Conservation (phyloP, 2,329 filamentous ascomycete genomes). For the Colletotrichum euphorbiae region DNA sequence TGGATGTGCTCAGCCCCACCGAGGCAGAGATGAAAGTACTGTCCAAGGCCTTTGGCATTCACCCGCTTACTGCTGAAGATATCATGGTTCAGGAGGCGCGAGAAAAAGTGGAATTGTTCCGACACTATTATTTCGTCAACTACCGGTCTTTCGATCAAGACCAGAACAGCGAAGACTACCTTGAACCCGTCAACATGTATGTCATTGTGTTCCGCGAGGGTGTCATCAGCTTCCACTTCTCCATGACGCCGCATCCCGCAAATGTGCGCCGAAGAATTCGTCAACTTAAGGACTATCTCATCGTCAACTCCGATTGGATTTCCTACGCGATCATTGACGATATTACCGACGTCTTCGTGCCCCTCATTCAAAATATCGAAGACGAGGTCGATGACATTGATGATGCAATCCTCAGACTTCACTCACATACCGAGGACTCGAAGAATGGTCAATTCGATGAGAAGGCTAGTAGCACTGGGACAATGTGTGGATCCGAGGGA, state of each 20-base stretch:
- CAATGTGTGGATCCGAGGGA: constrained; percentile 63
- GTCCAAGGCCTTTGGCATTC: constrained; percentile 92
- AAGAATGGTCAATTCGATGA: constrained; percentile 56
- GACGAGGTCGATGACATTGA: constrained; percentile 98
- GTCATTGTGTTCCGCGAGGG: constrained; percentile 97
- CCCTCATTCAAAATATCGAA: constrained; percentile 91
- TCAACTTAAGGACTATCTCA: constrained; percentile 92
- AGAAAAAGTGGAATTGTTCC: constrained; percentile 97
- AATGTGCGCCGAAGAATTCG: constrained; percentile 95
- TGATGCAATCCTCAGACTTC: constrained; percentile 86
- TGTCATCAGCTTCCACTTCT: constrained; percentile 96
- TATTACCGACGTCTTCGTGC: constrained; percentile 95
- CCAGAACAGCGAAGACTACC: constrained; percentile 85
- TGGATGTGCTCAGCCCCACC: constrained; percentile 90
- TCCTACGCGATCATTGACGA: constrained; percentile 98
- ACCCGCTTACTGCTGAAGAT: constrained; percentile 94
- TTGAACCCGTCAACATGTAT: constrained; percentile 98
- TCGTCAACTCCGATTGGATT: constrained; percentile 96
- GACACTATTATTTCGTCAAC: constrained; percentile 98
- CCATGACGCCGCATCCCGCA: constrained; percentile 93
- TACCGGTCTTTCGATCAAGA: constrained; percentile 99
- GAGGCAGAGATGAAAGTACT: constrained; percentile 96
- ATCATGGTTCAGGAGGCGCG: constrained; percentile 98
- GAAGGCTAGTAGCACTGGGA: constrained; percentile 59
- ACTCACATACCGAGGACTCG: constrained; percentile 66